Evolutionary conservation across 1,284 basidiomycete species (phyloP), one percentile per base, ranked within the genome.

Genomic region (Ustilago loliicola): DNA sequence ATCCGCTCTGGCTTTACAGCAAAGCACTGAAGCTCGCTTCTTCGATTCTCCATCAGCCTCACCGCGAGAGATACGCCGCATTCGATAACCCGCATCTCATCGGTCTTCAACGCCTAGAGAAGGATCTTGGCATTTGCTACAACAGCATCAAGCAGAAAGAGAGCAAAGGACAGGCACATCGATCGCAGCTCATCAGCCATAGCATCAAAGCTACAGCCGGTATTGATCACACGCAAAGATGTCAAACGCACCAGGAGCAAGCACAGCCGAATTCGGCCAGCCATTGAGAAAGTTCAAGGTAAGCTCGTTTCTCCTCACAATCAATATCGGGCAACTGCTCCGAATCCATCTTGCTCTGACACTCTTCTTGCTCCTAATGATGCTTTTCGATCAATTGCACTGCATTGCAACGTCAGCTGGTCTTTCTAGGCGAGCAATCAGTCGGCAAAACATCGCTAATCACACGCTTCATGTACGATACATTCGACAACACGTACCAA

Each of bases 401-500:
- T 38, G 9, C 40, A 19, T 47, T 17, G 19, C 3, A 3, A 27
- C n/a, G 9, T 13, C 60, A 81, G 81, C 80, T 86, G 56, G 85
- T 86, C 36, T 85, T 86, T 53, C 66, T 86, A 27, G 82, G 82
- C 32, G 80, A 85, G 71, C 83, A 83, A 61, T 80, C 80, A 32
- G 83, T 85, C 4, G 85, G 86, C 15, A 86, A 89, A 91, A 99
- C 97, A 15, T 95, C 94, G 88, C 89, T 99, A 66, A 99, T 99
- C 87, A 99, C 97, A 72, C 91, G 96, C 3, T 86, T 82, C 79
- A 98, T 98, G 96, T 99, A 99, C 87, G 97, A 99, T 88, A 98
- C 97, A 0, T 99, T 99, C 87, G 97, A 99, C 89, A 98, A 97
- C 88, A 99, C 96, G 53, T 99, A 99, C 87, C 97, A 99, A 88